phyloP scores from a whole-genome alignment of 2,329 filamentous ascomycete genomes.

The Claviceps citrina region DNA sequence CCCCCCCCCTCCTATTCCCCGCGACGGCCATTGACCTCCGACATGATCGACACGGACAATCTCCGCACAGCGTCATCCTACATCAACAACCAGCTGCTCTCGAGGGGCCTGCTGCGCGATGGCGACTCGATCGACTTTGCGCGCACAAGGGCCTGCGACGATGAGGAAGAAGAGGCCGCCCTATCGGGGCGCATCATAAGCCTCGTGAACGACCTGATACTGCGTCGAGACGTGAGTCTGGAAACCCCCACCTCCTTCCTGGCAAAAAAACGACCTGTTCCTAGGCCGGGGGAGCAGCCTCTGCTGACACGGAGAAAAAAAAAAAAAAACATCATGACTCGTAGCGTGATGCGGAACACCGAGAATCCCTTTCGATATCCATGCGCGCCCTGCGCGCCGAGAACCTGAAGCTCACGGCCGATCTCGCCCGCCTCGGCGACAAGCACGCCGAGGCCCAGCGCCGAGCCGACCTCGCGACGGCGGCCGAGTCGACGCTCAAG shows the following conservation, averaged over 20 bases:
- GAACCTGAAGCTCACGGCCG: conserved; percentile 54
- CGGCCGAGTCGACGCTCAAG: conserved; percentile 55
- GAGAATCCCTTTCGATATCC: conserved; percentile 66
- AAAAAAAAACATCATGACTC: no score
- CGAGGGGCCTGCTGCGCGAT: conserved; percentile 49
- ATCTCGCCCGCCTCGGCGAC: conserved; percentile 44
- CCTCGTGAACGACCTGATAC: conserved; percentile 81
- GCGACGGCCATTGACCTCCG: conserved; percentile 7
- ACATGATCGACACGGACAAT: conserved; percentile 44
- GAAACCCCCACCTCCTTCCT: no score
- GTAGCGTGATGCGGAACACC: conserved; percentile 80
- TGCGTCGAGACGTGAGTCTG: conserved; percentile 62
- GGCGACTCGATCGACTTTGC: conserved; percentile 72
- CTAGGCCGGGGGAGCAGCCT: no score
- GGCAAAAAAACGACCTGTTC: neutral
- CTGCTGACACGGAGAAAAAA: conserved; percentile 6
- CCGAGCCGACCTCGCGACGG: conserved; percentile 43
- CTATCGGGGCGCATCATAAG: conserved; percentile 82
- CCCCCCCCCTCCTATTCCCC: no score
- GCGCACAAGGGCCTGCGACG: conserved; percentile 46
- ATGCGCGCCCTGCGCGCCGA: conserved; percentile 64
- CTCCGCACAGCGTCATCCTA: conserved; percentile 53
- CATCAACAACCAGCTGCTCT: conserved; percentile 57
- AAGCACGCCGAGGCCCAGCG: conserved; percentile 40
- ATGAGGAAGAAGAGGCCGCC: conserved; percentile 30